phyloP scores from a whole-genome alignment of 179 eudicot species.

The Drosera spatulata region DNA sequence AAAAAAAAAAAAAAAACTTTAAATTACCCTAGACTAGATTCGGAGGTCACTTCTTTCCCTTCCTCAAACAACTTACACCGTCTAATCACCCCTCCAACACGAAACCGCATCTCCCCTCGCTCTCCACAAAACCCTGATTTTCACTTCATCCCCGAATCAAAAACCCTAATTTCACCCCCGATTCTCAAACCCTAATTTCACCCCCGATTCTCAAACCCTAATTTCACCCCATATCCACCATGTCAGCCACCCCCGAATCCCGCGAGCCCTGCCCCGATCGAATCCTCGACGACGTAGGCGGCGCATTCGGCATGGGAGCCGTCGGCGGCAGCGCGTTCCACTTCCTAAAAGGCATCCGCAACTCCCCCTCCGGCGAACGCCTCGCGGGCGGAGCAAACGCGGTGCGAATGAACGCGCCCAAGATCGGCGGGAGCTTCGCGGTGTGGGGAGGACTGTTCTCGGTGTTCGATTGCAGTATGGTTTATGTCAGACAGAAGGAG shows the following conservation, averaged over 20 bases:
- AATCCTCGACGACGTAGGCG: conserved; percentile 34
- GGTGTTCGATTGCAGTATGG: conserved; percentile 41
- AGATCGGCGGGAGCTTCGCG: conserved; percentile 24
- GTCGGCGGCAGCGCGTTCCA: conserved; percentile 47
- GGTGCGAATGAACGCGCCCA: conserved; percentile 28
- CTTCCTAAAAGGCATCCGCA: conserved; percentile 34
- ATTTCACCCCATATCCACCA: too few relatives aligned
- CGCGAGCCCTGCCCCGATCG: conserved; percentile 57
- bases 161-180: too few relatives aligned
- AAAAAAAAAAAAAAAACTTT: too few relatives aligned
- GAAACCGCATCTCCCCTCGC: too few relatives aligned
- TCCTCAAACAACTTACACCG: too few relatives aligned
- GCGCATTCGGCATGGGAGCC: conserved; percentile 52
- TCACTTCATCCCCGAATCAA: too few relatives aligned
- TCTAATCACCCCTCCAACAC: too few relatives aligned
- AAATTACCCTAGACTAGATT: too few relatives aligned
- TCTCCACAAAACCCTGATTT: too few relatives aligned
- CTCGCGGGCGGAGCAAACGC: conserved; percentile 25
- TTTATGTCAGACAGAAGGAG: conserved; percentile 48
- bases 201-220: too few relatives aligned
- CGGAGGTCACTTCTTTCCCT: too few relatives aligned
- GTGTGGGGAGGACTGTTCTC: conserved; percentile 57
- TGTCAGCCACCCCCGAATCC: not conserved
- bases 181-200: too few relatives aligned
- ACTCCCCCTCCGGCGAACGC: conserved; percentile 35